Evolutionary conservation across 2,329 filamentous ascomycete genomes (phyloP).

Genomic region (Apiospora kogelbergensis): DNA sequence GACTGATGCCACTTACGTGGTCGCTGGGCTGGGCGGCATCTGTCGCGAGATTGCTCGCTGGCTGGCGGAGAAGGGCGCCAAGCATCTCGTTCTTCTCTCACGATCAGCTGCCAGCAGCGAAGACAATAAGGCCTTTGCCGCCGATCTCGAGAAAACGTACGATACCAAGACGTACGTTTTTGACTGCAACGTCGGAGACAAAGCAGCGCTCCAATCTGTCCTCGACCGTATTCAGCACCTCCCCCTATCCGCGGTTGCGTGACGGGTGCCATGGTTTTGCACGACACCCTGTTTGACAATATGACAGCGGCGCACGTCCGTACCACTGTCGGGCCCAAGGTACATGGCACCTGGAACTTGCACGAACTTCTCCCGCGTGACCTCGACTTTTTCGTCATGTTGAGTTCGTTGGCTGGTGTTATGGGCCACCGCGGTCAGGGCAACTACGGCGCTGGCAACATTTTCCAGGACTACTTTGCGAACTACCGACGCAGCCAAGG

Average conservation of each 20-base stretch:
- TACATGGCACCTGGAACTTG: conserved; percentile 53
- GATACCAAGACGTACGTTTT: conserved; percentile 10
- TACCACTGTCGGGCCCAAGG: conserved; percentile 49
- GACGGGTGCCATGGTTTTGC: conserved; percentile 28
- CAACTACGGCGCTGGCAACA: conserved; percentile 35
- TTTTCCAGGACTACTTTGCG: conserved; percentile 32
- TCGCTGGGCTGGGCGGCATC: conserved; percentile 51
- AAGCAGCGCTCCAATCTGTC: not conserved
- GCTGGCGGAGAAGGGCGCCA: conserved; percentile 49
- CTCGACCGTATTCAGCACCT: conserved; percentile 12
- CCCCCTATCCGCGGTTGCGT: conserved; percentile 30
- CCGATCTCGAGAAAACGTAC: conserved; percentile 14
- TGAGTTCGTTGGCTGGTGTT: conserved; percentile 22
- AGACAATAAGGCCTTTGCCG: conserved; percentile 25
- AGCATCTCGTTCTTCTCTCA: conserved; percentile 49
- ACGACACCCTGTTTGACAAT: conserved; percentile 51
- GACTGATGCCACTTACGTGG: conserved; percentile 48
- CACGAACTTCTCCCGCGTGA: conserved; percentile 42
- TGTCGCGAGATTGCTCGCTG: conserved; percentile 48
- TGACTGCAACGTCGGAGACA: not conserved
- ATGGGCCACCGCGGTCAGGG: conserved; percentile 24
- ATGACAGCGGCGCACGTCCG: conserved; percentile 50
- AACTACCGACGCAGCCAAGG: conserved; percentile 27
- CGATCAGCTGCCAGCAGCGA: conserved; percentile 21
- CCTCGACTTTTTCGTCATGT: conserved; percentile 27